These are phyloP conservation scores for Leccinum angustisporum DNA, from an alignment of 1,284 basidiomycete species.

Conservation along the genomic window DNA sequence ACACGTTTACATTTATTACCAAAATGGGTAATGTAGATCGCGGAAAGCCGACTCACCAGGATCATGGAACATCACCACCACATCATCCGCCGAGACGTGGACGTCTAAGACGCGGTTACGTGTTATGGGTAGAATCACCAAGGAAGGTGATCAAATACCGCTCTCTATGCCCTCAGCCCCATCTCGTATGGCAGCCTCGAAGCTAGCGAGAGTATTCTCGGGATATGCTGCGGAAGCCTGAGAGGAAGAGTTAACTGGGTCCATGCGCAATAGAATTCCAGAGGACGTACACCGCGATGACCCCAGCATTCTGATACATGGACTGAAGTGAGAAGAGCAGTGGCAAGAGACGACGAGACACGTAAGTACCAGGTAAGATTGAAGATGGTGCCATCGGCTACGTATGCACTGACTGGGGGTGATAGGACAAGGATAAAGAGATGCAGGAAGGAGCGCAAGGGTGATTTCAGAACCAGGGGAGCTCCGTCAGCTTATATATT, in stretches of 20 bases:
- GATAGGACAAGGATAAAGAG: constrained; percentile 1
- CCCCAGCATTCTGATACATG: constrained; percentile 81
- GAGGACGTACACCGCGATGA: constrained; percentile 80
- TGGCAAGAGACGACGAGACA: not conserved
- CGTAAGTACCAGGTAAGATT: constrained; percentile 28
- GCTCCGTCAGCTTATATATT: constrained; percentile 27
- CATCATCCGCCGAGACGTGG: constrained; percentile 88
- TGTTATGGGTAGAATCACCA: constrained; percentile 48
- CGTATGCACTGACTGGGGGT: constrained; percentile 1
- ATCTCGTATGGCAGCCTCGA: constrained; percentile 89
- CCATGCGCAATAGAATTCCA: constrained; percentile 7
- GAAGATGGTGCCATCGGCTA: constrained; percentile 21
- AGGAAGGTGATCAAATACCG: constrained; percentile 55
- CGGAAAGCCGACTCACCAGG: constrained; percentile 56
- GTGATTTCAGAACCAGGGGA: not conserved
- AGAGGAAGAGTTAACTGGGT: constrained; percentile 15
- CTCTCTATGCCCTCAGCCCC: constrained; percentile 96
- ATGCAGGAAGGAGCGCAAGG: not conserved
- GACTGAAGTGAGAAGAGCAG: constrained; percentile 2
- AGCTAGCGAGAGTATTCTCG: constrained; percentile 91
- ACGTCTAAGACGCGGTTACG: constrained; percentile 70
- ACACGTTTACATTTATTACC: constrained; percentile 21
- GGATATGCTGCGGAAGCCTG: constrained; percentile 86
- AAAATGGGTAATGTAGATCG: constrained; percentile 23
- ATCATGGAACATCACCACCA: constrained; percentile 96